Percentiles rank a stretch among this genome's conserved stretches.
Conservation (phyloP, 192 early-diverging fungal genomes). For the Jimgerdemannia flammicorona region DNA sequence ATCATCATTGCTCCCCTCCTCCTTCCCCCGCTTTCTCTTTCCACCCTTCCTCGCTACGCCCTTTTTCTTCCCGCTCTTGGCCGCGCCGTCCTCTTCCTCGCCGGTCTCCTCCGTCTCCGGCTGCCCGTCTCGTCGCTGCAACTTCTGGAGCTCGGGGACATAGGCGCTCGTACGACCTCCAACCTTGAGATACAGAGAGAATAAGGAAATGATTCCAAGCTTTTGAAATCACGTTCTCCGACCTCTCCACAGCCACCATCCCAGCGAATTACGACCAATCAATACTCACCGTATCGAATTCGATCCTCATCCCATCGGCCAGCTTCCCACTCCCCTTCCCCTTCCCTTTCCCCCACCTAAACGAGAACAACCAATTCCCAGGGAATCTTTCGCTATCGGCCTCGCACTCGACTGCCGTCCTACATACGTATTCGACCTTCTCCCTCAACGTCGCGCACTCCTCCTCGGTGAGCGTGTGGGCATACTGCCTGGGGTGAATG, state of each 20-base stretch:
- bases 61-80: too few species aligned
- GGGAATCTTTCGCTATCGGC: slow-evolving; percentile 70
- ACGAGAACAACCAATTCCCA: slow-evolving; percentile 72
- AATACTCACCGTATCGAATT: slow-evolving; percentile 55
- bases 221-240: background rate
- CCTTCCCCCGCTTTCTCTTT: too few species aligned
- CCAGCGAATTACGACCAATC: too few species aligned
- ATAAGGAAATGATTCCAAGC: background rate
- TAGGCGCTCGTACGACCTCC: slow-evolving; percentile 65
- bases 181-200: background rate
- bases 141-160: slow-evolving; percentile 53
- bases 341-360: slow-evolving; percentile 69
- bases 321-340: slow-evolving; percentile 32
- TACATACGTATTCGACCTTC: slow-evolving; percentile 44
- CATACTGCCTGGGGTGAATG: slow-evolving; percentile 63
- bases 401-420: slow-evolving; percentile 54
- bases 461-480: slow-evolving; percentile 38
- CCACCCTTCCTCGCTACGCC: too few species aligned
- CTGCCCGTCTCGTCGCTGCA: slow-evolving; percentile 19
- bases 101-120: background rate
- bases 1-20: too few species aligned
- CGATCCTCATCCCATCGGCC: slow-evolving; percentile 54
- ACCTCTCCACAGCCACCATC: too few species aligned
- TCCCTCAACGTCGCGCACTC: slow-evolving; percentile 46
- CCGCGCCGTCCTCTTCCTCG: too few species aligned